Evolutionary conservation across 1,284 basidiomycete species (phyloP).

Genomic region (Ceratobasidium sp.): DNA sequence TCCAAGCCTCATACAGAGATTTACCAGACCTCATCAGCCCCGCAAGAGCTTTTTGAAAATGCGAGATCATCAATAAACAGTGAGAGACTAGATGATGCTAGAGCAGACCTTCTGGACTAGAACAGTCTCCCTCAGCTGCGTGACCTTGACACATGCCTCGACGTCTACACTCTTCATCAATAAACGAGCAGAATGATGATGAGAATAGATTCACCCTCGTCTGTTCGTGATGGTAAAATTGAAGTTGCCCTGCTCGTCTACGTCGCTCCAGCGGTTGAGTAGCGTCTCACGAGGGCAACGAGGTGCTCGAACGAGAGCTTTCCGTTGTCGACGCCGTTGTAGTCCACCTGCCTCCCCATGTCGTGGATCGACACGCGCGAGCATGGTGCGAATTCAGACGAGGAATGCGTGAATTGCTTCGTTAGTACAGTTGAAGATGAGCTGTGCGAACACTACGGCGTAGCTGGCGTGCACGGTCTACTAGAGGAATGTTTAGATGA

Average conservation of each 20-base stretch:
- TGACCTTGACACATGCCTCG: conserved; percentile 39
- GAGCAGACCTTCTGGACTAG: conserved; percentile 15
- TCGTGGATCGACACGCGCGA: conserved; percentile 41
- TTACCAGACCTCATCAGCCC: conserved; percentile 36
- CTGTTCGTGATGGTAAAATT: conserved; percentile 37
- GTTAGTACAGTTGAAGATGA: conserved; percentile 38
- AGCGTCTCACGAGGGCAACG: conserved; percentile 41
- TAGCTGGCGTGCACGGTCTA: conserved; percentile 43
- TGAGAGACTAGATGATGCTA: background rate
- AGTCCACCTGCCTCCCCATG: conserved; percentile 42
- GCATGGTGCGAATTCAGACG: conserved; percentile 40
- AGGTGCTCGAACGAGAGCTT: conserved; percentile 41
- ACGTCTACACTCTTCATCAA: conserved; percentile 34
- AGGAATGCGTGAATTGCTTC: conserved; percentile 44
- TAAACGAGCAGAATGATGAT: background rate
- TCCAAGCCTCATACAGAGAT: conserved; percentile 42
- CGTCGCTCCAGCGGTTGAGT: conserved; percentile 40
- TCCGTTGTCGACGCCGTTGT: conserved; percentile 43
- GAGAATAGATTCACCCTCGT: conserved; percentile 23
- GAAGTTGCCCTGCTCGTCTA: conserved; percentile 41
- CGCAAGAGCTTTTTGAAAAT: conserved; percentile 38
- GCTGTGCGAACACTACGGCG: conserved; percentile 42
- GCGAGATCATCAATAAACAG: background rate
- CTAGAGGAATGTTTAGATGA: conserved; percentile 19
- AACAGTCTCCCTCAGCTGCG: conserved; percentile 42